A percentile compares a stretch with the other conserved stretches of the same genome.
Evolutionary conservation across 805 yeast species (phyloP).

Genomic region (Metschnikowia lochheadii): DNA sequence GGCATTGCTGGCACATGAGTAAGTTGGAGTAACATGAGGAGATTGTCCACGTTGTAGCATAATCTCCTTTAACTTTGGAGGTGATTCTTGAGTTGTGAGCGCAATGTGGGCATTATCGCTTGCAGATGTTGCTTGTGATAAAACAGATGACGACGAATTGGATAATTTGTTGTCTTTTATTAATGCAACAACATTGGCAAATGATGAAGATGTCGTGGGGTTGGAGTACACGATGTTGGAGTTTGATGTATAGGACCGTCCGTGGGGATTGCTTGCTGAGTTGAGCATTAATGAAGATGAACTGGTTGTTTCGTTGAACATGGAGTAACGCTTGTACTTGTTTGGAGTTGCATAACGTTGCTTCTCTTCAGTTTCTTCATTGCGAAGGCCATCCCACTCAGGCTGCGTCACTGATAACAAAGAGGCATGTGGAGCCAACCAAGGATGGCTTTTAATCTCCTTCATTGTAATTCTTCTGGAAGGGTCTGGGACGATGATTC

Average conservation of each 20-base stretch:
- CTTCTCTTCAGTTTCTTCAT: slow-evolving; percentile 24
- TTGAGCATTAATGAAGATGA: slow-evolving; percentile 35
- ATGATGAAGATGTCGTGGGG: slow-evolving; percentile 63
- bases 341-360: slow-evolving; percentile 13
- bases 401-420: slow-evolving; percentile 79
- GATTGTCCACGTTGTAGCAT: slow-evolving; percentile 24
- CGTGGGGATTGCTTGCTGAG: slow-evolving; percentile 21
- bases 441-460: slow-evolving; percentile 74
- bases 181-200: slow-evolving; percentile 49
- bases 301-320: slow-evolving; percentile 39
- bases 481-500: slow-evolving; percentile 83
- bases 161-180: slow-evolving; percentile 22
- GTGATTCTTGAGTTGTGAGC: slow-evolving; percentile 3
- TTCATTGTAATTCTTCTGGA: slow-evolving; percentile 62
- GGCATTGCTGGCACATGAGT: slow-evolving; percentile 61
- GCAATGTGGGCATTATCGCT: slow-evolving; percentile 1
- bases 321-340: slow-evolving; percentile 42
- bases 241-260: slow-evolving; percentile 35
- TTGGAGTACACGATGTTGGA: slow-evolving; percentile 40
- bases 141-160: slow-evolving; percentile 21
- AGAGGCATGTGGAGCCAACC: slow-evolving; percentile 82
- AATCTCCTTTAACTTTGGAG: slow-evolving; percentile 6
- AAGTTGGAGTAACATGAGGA: slow-evolving; percentile 26
- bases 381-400: slow-evolving; percentile 76
- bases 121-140: slow-evolving; percentile 6